phyloP scores from a whole-genome alignment of 805 yeast species.

The Wickerhamiella slavikovae region DNA sequence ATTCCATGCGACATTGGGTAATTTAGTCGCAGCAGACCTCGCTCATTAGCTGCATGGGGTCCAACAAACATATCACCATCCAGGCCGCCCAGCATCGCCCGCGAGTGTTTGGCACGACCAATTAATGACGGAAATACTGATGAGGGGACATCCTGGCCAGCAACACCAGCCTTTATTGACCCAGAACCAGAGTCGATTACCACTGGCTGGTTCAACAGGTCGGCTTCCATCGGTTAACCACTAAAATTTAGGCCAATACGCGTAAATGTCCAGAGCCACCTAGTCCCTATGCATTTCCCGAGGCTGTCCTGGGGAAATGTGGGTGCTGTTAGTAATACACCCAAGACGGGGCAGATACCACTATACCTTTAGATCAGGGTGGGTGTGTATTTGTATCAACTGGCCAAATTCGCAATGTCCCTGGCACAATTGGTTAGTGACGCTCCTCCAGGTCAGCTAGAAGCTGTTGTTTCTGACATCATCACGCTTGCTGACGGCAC shows the following conservation, averaged over 20 bases:
- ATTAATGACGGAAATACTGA: slow-evolving; percentile 40
- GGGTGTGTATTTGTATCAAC: background rate
- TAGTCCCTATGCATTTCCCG: too few species aligned
- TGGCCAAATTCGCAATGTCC: slow-evolving; percentile 3
- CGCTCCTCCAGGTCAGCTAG: slow-evolving; percentile 37
- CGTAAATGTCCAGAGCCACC: too few species aligned
- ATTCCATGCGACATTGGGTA: slow-evolving; percentile 70
- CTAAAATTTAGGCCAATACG: too few species aligned
- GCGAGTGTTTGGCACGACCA: slow-evolving; percentile 69
- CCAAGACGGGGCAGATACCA: too few species aligned
- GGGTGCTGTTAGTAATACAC: too few species aligned
- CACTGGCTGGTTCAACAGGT: slow-evolving; percentile 44
- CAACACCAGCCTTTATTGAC: slow-evolving; percentile 69
- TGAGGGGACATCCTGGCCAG: slow-evolving; percentile 74
- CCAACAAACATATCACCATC: slow-evolving; percentile 61
- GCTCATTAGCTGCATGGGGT: slow-evolving; percentile 42
- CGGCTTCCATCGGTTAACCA: slow-evolving; percentile 12
- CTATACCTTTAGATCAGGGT: too few species aligned
- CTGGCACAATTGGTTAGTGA: slow-evolving; percentile 22
- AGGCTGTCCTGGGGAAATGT: too few species aligned
- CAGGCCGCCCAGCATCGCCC: slow-evolving; percentile 56
- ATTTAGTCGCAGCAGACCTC: slow-evolving; percentile 53
- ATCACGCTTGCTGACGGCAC: slow-evolving; percentile 11
- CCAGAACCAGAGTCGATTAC: slow-evolving; percentile 76
- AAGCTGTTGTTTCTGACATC: slow-evolving; percentile 23